These are phyloP conservation scores for Pythium periplocum DNA, from an alignment of 352 stramenopile species.

Conservation along the genomic window DNA sequence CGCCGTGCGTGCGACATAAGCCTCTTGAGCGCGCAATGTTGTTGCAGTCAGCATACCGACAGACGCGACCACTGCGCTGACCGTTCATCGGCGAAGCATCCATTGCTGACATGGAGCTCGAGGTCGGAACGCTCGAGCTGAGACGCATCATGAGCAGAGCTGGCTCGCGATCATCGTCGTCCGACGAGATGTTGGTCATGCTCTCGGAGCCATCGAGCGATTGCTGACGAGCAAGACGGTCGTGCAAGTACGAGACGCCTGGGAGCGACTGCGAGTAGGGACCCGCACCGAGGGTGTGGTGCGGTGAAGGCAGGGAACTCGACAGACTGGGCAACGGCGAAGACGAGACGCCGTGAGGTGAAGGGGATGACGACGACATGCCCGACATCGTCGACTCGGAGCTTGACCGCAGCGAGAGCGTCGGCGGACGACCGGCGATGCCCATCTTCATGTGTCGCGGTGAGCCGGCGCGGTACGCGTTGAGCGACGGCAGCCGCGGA, in stretches of 20 bases:
- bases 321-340: constrained; percentile 34
- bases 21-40: constrained; percentile 80
- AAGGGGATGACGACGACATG: constrained; percentile 34
- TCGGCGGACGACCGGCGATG: constrained; percentile 41
- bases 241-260: constrained; percentile 52
- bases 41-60: constrained; percentile 77
- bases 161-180: constrained; percentile 43
- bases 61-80: constrained; percentile 63
- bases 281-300: constrained; percentile 20
- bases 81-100: constrained; percentile 9
- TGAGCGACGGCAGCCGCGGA: constrained; percentile 61
- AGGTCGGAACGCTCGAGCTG: constrained; percentile 59
- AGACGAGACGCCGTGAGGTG: constrained; percentile 21
- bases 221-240: constrained; percentile 34
- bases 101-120: constrained; percentile 30
- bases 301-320: constrained; percentile 20
- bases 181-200: constrained; percentile 59
- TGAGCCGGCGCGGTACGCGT: constrained; percentile 61
- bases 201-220: constrained; percentile 63
- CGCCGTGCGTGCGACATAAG: constrained; percentile 69
- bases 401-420: constrained; percentile 47
- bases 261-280: constrained; percentile 74
- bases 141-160: constrained; percentile 50
- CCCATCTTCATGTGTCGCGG: constrained; percentile 58
- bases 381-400: constrained; percentile 25